phyloP scores from a whole-genome alignment of 768 basidiomycete genomes.

The Mycena leptocephala region DNA sequence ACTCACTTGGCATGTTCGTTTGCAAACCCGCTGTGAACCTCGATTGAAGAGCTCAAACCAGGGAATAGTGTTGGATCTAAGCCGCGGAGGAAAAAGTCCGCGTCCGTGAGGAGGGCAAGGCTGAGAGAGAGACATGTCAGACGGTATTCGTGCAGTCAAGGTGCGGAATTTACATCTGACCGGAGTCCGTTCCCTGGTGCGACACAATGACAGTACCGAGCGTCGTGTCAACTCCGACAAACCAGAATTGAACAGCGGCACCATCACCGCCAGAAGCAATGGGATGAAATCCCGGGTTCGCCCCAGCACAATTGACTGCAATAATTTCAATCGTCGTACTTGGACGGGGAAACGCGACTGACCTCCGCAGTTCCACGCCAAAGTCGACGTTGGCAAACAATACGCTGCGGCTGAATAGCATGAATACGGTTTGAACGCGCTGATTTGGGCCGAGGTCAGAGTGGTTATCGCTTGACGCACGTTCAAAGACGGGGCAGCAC shows the following conservation, averaged over 20 bases:
- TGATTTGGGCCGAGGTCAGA: slow-evolving; percentile 58
- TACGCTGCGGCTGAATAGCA: slow-evolving; percentile 68
- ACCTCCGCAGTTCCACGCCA: slow-evolving; percentile 72
- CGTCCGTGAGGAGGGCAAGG: slow-evolving; percentile 57
- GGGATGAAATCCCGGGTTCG: slow-evolving; percentile 64
- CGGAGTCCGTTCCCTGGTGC: slow-evolving; percentile 54
- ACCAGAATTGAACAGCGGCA: slow-evolving; percentile 60
- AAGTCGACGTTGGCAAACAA: slow-evolving; percentile 59
- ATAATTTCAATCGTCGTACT: not conserved
- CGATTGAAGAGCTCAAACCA: slow-evolving; percentile 55
- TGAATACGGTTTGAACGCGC: slow-evolving; percentile 63
- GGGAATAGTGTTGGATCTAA: slow-evolving; percentile 61
- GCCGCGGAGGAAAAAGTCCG: slow-evolving; percentile 47
- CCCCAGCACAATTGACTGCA: slow-evolving; percentile 60
- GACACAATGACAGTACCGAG: slow-evolving; percentile 55
- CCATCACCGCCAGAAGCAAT: slow-evolving; percentile 69
- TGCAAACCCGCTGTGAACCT: slow-evolving; percentile 63
- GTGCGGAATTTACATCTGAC: slow-evolving; percentile 48
- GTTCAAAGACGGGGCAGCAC: slow-evolving; percentile 42
- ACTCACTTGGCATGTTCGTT: slow-evolving; percentile 58
- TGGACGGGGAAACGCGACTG: slow-evolving; percentile 22
- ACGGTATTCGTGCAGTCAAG: not conserved
- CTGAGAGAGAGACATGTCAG: slow-evolving; percentile 41
- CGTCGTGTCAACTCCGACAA: slow-evolving; percentile 58
- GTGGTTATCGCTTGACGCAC: slow-evolving; percentile 57